Evolutionary conservation across 1,284 basidiomycete species (phyloP), one percentile per base, ranked within the genome.

Genomic region (Amylostereum chailletii): DNA sequence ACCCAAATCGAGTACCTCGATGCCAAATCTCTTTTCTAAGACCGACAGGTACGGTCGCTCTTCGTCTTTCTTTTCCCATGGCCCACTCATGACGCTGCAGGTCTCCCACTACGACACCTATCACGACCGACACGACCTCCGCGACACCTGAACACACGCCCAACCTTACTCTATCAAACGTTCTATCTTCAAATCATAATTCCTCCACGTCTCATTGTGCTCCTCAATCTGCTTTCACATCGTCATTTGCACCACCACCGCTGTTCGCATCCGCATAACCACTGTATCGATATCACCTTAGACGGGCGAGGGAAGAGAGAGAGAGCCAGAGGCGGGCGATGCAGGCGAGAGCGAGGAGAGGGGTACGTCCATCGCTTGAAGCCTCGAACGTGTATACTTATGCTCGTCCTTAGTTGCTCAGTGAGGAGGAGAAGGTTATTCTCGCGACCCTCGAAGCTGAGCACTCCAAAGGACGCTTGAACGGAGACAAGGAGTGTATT

Each of bases 241-340:
- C 55, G 54, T 76, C 81, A 51, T 84, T 77, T 58, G 68, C 76
- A 49, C 85, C 85, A 33, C 81, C 71, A 48, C 69, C 83, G 37
- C 67, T 87, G 30, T 86, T 85, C 60, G 76, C 74, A 42, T 65
- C 68, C 55, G 81, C 78, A 52, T 86, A 66, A 85, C 67, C 42
- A 47, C 47, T 61, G 51, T 60, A 59, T 59, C 52, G 34, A 42
- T 60, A 55, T 57, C 41, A 29, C 34, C 46, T 31, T 53, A 89
- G 86, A 57, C 83, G 85, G 27, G 83, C 85, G 34, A 80, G 70
- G 66, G 80, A 78, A 7, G 86, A 89, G 64, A 71, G 75, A 59
- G 80, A 80, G 58, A 86, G 83, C 58, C 71, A 71, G 57, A 62
- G 75, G 52, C 78, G 75, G 60, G 85, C 80, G 1, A 79, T 89